Conservation (phyloP, 768 basidiomycete species). For the Coprinopsis strossmayeri region DNA sequence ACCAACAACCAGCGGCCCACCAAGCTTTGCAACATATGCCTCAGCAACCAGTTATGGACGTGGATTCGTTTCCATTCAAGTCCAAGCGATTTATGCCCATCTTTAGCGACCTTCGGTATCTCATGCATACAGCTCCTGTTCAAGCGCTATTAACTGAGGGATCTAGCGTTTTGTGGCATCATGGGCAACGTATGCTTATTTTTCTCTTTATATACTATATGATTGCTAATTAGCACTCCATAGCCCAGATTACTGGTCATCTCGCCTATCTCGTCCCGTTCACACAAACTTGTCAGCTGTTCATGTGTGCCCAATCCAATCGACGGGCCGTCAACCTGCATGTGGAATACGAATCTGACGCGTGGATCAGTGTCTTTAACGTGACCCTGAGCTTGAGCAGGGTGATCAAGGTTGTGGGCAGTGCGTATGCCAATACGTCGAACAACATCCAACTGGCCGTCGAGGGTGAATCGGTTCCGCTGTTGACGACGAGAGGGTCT, state of each 20-base stretch:
- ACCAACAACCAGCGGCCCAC: constrained; percentile 5
- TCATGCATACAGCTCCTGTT: constrained; percentile 75
- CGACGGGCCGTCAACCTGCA: constrained; percentile 76
- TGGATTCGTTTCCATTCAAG: constrained; percentile 84
- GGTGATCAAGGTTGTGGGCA: constrained; percentile 85
- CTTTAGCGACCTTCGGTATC: constrained; percentile 84
- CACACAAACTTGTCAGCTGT: constrained; percentile 74
- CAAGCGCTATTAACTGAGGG: constrained; percentile 43
- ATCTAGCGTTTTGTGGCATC: not conserved
- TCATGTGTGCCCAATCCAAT: constrained; percentile 92
- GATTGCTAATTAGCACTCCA: not conserved
- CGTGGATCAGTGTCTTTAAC: constrained; percentile 96
- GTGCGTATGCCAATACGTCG: constrained; percentile 50
- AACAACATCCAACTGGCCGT: constrained; percentile 6
- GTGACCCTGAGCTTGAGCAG: constrained; percentile 87
- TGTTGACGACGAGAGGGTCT: constrained; percentile 7
- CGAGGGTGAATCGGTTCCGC: not conserved
- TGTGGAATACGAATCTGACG: constrained; percentile 94
- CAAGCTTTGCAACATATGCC: constrained; percentile 8
- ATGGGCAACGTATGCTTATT: constrained; percentile 1
- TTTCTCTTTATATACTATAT: not conserved
- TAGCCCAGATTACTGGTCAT: constrained; percentile 49
- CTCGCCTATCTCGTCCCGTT: constrained; percentile 65
- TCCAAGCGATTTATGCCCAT: constrained; percentile 95
- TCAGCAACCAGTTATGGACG: constrained; percentile 44